These are phyloP conservation scores for Gynostemma pentaphyllum DNA, from an alignment of 306 rosid species.

Conservation along the genomic window DNA sequence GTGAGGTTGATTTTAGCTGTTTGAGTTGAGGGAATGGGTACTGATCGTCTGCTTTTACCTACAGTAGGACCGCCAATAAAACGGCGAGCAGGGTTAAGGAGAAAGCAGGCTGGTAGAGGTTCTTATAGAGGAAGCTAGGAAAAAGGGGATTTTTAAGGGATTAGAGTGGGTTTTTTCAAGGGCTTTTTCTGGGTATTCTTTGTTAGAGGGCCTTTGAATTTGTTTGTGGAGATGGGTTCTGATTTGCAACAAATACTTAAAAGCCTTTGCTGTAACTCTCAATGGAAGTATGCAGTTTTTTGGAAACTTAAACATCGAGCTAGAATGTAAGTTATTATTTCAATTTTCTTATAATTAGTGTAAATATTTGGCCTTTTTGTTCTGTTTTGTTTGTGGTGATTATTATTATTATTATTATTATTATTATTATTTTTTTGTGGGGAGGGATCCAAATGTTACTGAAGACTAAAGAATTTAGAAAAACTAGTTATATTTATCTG, in stretches of 20 bases:
- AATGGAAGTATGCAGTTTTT: slow-evolving; percentile 91
- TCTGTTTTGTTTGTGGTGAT: not conserved
- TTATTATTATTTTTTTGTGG: not conserved
- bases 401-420: not conserved
- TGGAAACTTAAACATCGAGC: slow-evolving; percentile 88
- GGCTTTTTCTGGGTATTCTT: not conserved
- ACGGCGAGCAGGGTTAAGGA: slow-evolving; percentile 97
- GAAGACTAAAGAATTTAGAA: not conserved
- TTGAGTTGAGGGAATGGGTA: slow-evolving; percentile 73
- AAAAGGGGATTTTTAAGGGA: slow-evolving; percentile 7
- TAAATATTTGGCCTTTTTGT: not conserved
- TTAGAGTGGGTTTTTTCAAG: slow-evolving; percentile 4
- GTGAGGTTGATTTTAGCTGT: slow-evolving; percentile 12
- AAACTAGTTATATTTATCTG: not conserved
- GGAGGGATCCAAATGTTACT: not conserved
- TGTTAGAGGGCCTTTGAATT: slow-evolving; percentile 25
- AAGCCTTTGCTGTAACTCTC: slow-evolving; percentile 69
- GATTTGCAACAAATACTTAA: slow-evolving; percentile 55
- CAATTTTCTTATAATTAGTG: not conserved
- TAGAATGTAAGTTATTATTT: slow-evolving; percentile 45
- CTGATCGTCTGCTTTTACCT: slow-evolving; percentile 59
- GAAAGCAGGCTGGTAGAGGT: slow-evolving; percentile 99
- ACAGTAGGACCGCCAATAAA: slow-evolving; percentile 96
- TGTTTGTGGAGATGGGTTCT: slow-evolving; percentile 40
- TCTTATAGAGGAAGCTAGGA: slow-evolving; percentile 94